phyloP scores from a whole-genome alignment of 2,329 filamentous ascomycete species.

The Botrytis squamosa region DNA sequence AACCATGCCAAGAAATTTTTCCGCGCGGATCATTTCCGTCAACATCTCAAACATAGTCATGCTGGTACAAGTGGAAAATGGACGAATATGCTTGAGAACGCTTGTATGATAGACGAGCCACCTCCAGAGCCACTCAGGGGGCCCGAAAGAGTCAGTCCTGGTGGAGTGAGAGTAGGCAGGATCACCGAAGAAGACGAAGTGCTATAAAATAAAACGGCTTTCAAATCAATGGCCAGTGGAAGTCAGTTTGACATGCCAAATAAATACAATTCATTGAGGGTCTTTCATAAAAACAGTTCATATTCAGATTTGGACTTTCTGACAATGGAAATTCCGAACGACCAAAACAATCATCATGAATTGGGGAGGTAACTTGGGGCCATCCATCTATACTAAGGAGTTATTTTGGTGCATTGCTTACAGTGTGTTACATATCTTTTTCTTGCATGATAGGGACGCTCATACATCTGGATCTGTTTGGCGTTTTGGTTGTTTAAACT shows the following conservation, averaged over 20 bases:
- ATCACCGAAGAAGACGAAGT: slow-evolving; percentile 39
- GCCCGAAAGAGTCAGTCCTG: slow-evolving; percentile 35
- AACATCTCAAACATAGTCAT: slow-evolving; percentile 97
- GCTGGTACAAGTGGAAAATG: slow-evolving; percentile 95
- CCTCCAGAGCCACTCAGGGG: slow-evolving; percentile 45
- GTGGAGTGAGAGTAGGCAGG: slow-evolving; percentile 31
- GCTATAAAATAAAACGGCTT: slow-evolving; percentile 24
- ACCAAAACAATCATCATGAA: neutral
- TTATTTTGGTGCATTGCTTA: slow-evolving; percentile 19
- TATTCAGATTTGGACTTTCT: neutral
- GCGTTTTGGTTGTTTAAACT: neutral
- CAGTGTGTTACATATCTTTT: neutral
- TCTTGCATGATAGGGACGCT: neutral
- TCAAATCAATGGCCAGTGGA: neutral
- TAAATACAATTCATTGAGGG: neutral
- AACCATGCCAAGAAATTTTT: slow-evolving; percentile 99
- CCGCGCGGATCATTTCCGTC: slow-evolving; percentile 94
- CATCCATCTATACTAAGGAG: slow-evolving; percentile 6
- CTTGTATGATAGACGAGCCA: slow-evolving; percentile 89
- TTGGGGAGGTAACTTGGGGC: neutral
- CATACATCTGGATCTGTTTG: slow-evolving; percentile 1
- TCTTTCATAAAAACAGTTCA: neutral
- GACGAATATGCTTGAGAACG: slow-evolving; percentile 97
- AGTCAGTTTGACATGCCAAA: neutral
- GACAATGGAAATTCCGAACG: neutral